A percentile compares a stretch with the other conserved stretches of the same genome.
phyloP scores from a whole-genome alignment of 805 yeast species.

The Suhomyces faveliae region DNA sequence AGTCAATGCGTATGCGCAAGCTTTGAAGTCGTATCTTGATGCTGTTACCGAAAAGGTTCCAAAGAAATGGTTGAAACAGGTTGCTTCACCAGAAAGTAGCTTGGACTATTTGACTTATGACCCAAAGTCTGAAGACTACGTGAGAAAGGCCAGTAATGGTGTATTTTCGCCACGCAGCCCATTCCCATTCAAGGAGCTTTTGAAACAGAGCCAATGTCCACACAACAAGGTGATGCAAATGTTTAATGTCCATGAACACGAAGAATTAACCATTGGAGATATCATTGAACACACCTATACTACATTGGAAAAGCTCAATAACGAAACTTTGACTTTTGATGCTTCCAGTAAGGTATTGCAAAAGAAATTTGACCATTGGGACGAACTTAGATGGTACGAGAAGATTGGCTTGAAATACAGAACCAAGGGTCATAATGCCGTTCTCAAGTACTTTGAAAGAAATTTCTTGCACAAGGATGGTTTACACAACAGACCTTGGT shows the following conservation, averaged over 20 bases:
- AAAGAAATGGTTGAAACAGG: slow-evolving; percentile 30
- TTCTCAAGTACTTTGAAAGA: slow-evolving; percentile 49
- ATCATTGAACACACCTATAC: slow-evolving; percentile 20
- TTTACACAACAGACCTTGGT: slow-evolving; percentile 52
- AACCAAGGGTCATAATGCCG: slow-evolving; percentile 35
- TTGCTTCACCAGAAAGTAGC: slow-evolving; percentile 17
- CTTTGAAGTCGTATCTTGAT: slow-evolving; percentile 38
- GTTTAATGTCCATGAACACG: slow-evolving; percentile 10
- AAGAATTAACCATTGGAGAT: slow-evolving; percentile 22
- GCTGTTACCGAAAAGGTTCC: slow-evolving; percentile 29
- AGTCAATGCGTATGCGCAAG: slow-evolving; percentile 46
- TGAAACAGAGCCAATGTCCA: slow-evolving; percentile 10
- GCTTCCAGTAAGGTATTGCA: slow-evolving; percentile 25
- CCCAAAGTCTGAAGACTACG: slow-evolving; percentile 14
- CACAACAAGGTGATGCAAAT: slow-evolving; percentile 7
- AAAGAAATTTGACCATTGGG: slow-evolving; percentile 28
- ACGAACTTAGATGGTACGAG: slow-evolving; percentile 35
- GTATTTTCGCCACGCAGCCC: slow-evolving; percentile 11
- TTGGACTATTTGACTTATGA: slow-evolving; percentile 14
- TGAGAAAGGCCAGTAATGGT: slow-evolving; percentile 18
- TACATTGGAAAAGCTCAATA: slow-evolving; percentile 21
- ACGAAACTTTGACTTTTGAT: slow-evolving; percentile 29
- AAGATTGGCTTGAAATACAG: slow-evolving; percentile 30
- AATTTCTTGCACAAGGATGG: slow-evolving; percentile 50
- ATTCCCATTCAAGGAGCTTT: slow-evolving; percentile 21